Percentiles rank a stretch among this genome's conserved stretches.
Conservation (phyloP, 2,329 filamentous ascomycete genomes). For the Diplodia corticola region DNA sequence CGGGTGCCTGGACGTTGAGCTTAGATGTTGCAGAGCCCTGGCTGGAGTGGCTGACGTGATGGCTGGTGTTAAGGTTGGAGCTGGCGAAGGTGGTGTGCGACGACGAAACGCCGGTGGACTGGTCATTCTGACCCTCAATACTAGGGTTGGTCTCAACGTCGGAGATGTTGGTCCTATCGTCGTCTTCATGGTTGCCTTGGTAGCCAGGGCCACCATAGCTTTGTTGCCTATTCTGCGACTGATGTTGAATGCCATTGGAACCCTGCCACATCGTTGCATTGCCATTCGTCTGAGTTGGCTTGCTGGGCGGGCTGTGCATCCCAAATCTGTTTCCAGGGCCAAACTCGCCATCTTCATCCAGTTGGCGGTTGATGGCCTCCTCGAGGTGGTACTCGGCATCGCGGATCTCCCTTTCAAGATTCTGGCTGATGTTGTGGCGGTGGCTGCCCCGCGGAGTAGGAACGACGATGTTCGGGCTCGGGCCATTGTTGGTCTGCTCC, state of each 20-base stretch:
- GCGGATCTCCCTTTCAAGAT: conserved; percentile 79
- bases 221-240: conserved; percentile 70
- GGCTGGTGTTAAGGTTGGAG: conserved; percentile 54
- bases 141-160: conserved; percentile 41
- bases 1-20: conserved; percentile 84
- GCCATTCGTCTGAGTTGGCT: conserved; percentile 29
- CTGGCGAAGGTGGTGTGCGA: conserved; percentile 56
- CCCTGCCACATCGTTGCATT: conserved; percentile 34
- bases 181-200: conserved; percentile 30
- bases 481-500: conserved; percentile 42
- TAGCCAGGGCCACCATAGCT: conserved; percentile 35
- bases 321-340: conserved; percentile 57
- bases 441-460: conserved; percentile 62
- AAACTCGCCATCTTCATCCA: conserved; percentile 71
- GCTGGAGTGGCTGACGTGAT: conserved; percentile 46
- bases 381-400: conserved; percentile 84
- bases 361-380: conserved; percentile 73
- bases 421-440: conserved; percentile 72
- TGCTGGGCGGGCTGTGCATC: conserved; percentile 25
- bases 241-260: conserved; percentile 63
- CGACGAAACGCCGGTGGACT: conserved; percentile 40
- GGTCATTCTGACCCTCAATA: conserved; percentile 38
- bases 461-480: conserved; percentile 57
- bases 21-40: conserved; percentile 72
- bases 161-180: conserved; percentile 42